phyloP scores from a whole-genome alignment of 2,329 filamentous ascomycete species.

The Aspergillus sp. region DNA sequence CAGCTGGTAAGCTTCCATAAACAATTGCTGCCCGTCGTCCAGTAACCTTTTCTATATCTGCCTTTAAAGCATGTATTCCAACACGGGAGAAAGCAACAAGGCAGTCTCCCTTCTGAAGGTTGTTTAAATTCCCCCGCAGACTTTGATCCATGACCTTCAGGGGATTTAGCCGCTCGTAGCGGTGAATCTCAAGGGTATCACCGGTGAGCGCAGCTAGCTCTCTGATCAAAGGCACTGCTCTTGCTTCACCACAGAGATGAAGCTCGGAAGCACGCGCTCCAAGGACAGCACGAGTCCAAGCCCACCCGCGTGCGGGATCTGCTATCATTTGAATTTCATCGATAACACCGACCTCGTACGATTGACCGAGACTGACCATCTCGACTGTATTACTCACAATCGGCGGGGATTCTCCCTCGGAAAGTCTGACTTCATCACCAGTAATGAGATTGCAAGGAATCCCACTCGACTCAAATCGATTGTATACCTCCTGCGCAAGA shows the following conservation, averaged over 20 bases:
- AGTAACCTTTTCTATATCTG: conserved; percentile 69
- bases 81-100: conserved; percentile 82
- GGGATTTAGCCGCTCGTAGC: conserved; percentile 77
- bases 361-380: conserved; percentile 62
- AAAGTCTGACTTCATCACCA: conserved; percentile 78
- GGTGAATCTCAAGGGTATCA: conserved; percentile 75
- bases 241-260: conserved; percentile 87
- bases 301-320: conserved; percentile 75
- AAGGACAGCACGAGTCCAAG: conserved; percentile 87
- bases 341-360: conserved; percentile 85
- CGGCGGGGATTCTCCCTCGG: conserved; percentile 50
- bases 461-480: conserved; percentile 75
- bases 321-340: conserved; percentile 99
- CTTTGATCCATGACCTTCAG: conserved; percentile 62
- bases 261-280: conserved; percentile 84
- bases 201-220: conserved; percentile 73
- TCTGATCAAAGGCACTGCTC: conserved; percentile 73
- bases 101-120: conserved; percentile 82
- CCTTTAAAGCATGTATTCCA: conserved; percentile 74
- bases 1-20: conserved; percentile 85
- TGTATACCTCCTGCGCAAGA: conserved; percentile 90
- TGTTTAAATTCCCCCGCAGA: conserved; percentile 58
- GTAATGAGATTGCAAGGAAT: conserved; percentile 76
- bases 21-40: conserved; percentile 83
- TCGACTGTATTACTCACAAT: conserved; percentile 91